Percentiles rank a stretch among this genome's conserved stretches.
Conservation (phyloP, 1,284 basidiomycete species). For the Ustilago cynodontis region DNA sequence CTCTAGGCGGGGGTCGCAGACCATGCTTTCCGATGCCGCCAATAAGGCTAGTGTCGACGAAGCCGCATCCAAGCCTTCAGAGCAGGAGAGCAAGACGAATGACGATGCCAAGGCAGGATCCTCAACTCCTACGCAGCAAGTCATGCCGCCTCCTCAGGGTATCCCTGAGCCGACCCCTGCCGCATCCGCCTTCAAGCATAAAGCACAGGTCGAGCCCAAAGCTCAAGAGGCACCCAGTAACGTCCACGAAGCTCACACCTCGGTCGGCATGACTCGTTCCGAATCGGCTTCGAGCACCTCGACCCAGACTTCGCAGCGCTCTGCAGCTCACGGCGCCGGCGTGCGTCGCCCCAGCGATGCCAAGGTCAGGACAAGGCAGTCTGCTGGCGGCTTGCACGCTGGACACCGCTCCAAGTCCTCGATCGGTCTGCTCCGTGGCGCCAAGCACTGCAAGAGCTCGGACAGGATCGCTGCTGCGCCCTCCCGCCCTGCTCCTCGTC, state of each 20-base stretch:
- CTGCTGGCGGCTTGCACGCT: constrained; percentile 23
- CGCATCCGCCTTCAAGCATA: constrained; percentile 40
- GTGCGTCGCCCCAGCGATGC: constrained; percentile 33
- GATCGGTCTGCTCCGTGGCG: constrained; percentile 36
- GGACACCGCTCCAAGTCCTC: constrained; percentile 52
- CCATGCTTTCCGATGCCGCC: constrained; percentile 29
- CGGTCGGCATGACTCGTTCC: constrained; percentile 38
- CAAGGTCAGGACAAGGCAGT: constrained; percentile 16
- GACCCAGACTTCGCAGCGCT: constrained; percentile 43
- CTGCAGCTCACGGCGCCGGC: constrained; percentile 22
- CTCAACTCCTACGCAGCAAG: constrained; percentile 16
- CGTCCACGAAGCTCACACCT: constrained; percentile 5
- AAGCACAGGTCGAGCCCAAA: constrained; percentile 7
- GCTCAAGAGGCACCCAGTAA: background rate
- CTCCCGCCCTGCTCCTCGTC: constrained; percentile 31
- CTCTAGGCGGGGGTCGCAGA: constrained; percentile 41
- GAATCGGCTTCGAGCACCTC: constrained; percentile 45
- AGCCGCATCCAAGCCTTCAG: background rate
- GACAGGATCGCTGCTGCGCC: constrained; percentile 35
- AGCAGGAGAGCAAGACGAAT: background rate
- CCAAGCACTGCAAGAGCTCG: constrained; percentile 54
- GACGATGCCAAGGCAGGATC: background rate
- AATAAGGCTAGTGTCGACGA: constrained; percentile 1
- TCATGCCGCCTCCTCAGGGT: constrained; percentile 47
- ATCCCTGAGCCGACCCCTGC: constrained; percentile 37